Percentiles rank a stretch among this genome's conserved stretches.
phyloP scores from a whole-genome alignment of 2,329 filamentous ascomycete genomes.

The Mycosphaerella arachidis region DNA sequence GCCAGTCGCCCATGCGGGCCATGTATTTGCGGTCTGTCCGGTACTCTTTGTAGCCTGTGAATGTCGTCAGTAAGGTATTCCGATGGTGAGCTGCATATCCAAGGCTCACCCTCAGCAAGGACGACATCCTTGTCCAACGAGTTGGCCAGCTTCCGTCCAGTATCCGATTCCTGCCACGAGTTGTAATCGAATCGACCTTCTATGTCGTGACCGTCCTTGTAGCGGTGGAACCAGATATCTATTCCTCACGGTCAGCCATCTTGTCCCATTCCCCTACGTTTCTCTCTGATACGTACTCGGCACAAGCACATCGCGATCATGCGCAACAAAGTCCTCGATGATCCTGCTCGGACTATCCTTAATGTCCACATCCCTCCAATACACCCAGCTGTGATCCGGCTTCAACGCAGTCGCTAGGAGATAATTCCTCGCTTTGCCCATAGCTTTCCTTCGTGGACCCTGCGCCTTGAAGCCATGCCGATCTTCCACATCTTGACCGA shows the following conservation, averaged over 20 bases:
- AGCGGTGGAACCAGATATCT: constrained; percentile 98
- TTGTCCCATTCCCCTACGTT: background rate
- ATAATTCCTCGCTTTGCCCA: constrained; percentile 90
- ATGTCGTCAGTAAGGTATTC: background rate
- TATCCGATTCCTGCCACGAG: constrained; percentile 93
- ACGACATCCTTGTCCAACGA: constrained; percentile 74
- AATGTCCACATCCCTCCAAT: constrained; percentile 97
- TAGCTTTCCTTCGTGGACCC: constrained; percentile 80
- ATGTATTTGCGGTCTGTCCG: constrained; percentile 87
- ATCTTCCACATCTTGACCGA: constrained; percentile 76
- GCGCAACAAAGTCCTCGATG: constrained; percentile 90
- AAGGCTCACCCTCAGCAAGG: constrained; percentile 70
- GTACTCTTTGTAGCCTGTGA: constrained; percentile 80
- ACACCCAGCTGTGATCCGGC: constrained; percentile 95
- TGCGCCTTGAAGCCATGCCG: constrained; percentile 84
- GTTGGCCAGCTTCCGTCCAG: constrained; percentile 69
- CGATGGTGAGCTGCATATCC: background rate
- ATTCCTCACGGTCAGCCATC: constrained; percentile 18
- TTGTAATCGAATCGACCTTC: constrained; percentile 99
- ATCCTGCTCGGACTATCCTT: constrained; percentile 82
- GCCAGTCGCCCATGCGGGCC: constrained; percentile 87
- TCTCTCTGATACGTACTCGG: constrained; percentile 66
- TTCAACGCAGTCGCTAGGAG: constrained; percentile 78
- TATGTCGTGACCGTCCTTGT: constrained; percentile 71
- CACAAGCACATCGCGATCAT: constrained; percentile 87